Conservation (phyloP, 352 stramenopile genomes). For the Phytophthora litchii region DNA sequence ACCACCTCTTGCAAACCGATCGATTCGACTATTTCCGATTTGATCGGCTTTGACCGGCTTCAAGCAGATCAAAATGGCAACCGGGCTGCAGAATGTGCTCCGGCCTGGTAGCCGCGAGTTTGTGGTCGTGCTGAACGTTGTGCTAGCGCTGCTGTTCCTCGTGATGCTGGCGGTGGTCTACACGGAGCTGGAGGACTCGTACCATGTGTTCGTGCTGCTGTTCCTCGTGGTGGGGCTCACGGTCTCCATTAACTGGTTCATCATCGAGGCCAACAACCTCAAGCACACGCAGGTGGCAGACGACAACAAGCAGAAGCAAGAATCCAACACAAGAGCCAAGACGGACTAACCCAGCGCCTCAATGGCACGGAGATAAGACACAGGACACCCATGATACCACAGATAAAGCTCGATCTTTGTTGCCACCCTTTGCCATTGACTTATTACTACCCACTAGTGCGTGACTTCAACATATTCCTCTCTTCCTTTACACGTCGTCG, state of each 20-base stretch:
- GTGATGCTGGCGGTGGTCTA: slow-evolving; percentile 83
- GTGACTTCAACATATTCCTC: neutral
- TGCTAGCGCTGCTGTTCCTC: slow-evolving; percentile 69
- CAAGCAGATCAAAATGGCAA: slow-evolving; percentile 8
- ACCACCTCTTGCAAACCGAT: too few relatives aligned
- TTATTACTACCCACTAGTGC: slow-evolving; percentile 11
- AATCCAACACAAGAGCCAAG: slow-evolving; percentile 40
- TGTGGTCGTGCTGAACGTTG: slow-evolving; percentile 70
- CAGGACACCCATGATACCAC: slow-evolving; percentile 1
- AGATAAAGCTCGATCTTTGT: slow-evolving; percentile 10
- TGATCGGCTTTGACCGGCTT: too few relatives aligned
- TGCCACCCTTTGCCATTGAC: slow-evolving; percentile 8
- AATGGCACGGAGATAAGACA: neutral
- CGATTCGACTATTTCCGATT: too few relatives aligned
- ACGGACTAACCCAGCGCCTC: slow-evolving; percentile 45
- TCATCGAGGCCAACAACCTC: slow-evolving; percentile 75
- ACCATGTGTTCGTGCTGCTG: slow-evolving; percentile 85
- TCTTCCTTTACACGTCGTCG: slow-evolving; percentile 52
- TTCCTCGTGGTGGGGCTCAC: slow-evolving; percentile 84
- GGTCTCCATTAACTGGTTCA: slow-evolving; percentile 89
- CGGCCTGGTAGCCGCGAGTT: slow-evolving; percentile 79
- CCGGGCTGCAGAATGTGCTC: slow-evolving; percentile 54
- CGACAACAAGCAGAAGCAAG: slow-evolving; percentile 13
- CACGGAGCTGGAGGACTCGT: slow-evolving; percentile 81
- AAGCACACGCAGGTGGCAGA: slow-evolving; percentile 42